A percentile compares a stretch with the other conserved stretches of the same genome.
These are phyloP conservation scores for Metarhizium guizhouense DNA, from an alignment of 2,329 filamentous ascomycete species.

Conservation along the genomic window DNA sequence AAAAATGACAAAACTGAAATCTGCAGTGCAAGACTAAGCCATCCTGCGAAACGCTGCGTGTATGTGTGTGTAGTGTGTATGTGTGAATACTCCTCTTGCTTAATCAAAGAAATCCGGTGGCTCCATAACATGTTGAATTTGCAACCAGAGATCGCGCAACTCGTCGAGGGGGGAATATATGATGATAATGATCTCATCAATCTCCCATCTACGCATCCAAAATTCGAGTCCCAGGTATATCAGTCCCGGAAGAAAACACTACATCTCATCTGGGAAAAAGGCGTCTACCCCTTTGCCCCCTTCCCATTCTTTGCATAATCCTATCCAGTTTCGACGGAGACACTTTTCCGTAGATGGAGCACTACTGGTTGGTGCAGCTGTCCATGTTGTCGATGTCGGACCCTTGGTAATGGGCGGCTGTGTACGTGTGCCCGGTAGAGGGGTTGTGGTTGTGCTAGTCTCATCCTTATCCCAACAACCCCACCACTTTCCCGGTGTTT, in stretches of 20 bases:
- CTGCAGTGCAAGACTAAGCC: background rate
- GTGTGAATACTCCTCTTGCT: background rate
- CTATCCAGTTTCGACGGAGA: constrained; percentile 29
- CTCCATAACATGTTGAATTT: background rate
- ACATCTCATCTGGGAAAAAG: constrained; percentile 24
- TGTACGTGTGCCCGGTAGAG: background rate
- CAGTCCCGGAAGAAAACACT: background rate
- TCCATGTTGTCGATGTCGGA: constrained; percentile 20
- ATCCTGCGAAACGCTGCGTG: background rate
- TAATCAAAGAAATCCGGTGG: background rate
- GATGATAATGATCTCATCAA: background rate
- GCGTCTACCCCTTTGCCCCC: constrained; percentile 11
- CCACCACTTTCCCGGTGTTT: constrained; percentile 47
- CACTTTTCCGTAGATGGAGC: constrained; percentile 22
- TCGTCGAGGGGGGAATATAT: background rate
- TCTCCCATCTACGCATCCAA: background rate
- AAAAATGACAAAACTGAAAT: background rate
- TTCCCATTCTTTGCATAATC: constrained; percentile 31
- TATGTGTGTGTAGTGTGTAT: constrained; percentile 3
- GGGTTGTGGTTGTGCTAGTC: constrained; percentile 12
- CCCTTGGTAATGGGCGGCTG: constrained; percentile 19
- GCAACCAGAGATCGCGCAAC: background rate
- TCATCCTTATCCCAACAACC: constrained; percentile 40
- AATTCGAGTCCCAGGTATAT: background rate
- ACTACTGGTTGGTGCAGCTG: constrained; percentile 16